Base-by-base conservation (phyloP, 352 stramenopile genomes). In the Aphanomyces stellatus region DNA sequence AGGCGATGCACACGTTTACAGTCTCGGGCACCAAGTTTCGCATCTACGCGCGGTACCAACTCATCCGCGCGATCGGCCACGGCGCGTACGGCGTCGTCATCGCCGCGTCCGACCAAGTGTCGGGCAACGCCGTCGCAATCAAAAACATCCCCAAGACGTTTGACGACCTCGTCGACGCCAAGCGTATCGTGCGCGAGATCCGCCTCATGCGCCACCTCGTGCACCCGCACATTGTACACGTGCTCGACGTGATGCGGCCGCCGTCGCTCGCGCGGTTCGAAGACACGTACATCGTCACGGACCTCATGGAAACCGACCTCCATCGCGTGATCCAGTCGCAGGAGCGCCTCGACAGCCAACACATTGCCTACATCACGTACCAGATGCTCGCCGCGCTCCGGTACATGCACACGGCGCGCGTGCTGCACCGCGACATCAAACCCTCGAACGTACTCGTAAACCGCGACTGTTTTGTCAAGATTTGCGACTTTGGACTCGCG, bases 371-470 rank as follows among this genome's bases (percentile, higher is more conserved):
- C 51, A 81, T 95, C 49, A 84, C 81, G 67, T 95, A 93, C 72
- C 85, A 95, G 67, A 69, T 95, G 63, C 73, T 93, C 7, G 88
- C 78, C 61, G 87, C 75, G 11, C 69, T 95, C 25, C 76, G 79
- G 25, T 94, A 92, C 74, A 88, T 94, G 48, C 87, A 95, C 74
- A 91, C 82, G n/a, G 84, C 82, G n/a, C 72, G 88, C 48, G 85
- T 95, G 64, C 75, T 95, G 53, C 87, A 95, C 42, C 81, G 85
- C 6, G 96, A 99, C 72, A 90, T 99, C 27, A 99, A 99, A 71
- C 96, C 95, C 53, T 96, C 93, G 19, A 99, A 99, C 75, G 74
- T 99, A 41, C 79, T 99, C 10, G 95, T 98, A 71, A 97, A 97
- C 72, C 82, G 83, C 27, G 87, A 96, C 66, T 96, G 88, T 51